Evolutionary conservation across 164 flowering plant genomes (phyloP), one percentile per base, ranked within the genome.

Genomic region (Vitis riparia): DNA sequence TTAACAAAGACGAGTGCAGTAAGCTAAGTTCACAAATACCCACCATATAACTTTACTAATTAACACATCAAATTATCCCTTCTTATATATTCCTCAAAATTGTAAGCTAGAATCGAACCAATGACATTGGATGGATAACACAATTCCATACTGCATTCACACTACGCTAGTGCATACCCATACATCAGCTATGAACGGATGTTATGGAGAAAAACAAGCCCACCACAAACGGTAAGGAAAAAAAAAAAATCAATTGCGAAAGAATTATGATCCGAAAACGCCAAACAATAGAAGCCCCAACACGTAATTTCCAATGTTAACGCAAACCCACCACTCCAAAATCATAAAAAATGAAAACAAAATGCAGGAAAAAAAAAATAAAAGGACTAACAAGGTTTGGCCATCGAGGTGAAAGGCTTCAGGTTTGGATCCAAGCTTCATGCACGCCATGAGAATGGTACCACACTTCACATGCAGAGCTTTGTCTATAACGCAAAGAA

Each of bases 401-500:
- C 89, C 87, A 32, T 87, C 76, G 32, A 85, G 90, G 60, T 73
- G 80, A 69, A 89, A 89, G 16, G 68, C 78, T 66, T 85, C 91
- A 55, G 94, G 69, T 71, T 87, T 89, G 63, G 89, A 85, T 27
- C 94, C 94, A 73, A 87, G 69, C 78, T 73, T 87, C 86, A 83
- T 75, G 80, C 79, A 83, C 30, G 85, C 90, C 91, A 89, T 87
- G 17, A 15, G 27, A 23, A 23, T 23, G 27, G 27, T 23, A 50
- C 17, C 11, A 14, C 67, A 11, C 51, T 69, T 52, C 14, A 37
- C 52, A 47, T 11, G 55, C 66, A 62, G 59, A 62, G 17, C 23
- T 23, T 16, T 58, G 62, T 64, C 62, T 1, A 14, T 60, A 9
- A 57, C 11, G 49, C 52, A 32, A 11, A 53, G 23, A 19, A 51